Percentiles rank a stretch among this genome's conserved stretches.
These are phyloP conservation scores for Daphne laureola DNA, from an alignment of 441 rosid genomes.

Conservation along the genomic window DNA sequence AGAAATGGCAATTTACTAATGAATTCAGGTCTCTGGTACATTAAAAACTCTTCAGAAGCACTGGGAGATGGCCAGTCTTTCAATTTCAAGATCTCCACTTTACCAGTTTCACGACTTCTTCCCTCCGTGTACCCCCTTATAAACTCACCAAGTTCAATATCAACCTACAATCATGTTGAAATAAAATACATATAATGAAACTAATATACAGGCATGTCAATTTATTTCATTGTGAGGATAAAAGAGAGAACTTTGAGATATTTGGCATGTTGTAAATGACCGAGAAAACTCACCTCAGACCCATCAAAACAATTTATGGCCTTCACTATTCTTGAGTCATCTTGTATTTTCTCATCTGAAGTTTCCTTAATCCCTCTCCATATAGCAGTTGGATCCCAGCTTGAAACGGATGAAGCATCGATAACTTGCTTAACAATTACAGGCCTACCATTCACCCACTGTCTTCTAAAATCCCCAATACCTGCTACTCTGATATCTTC, in stretches of 20 bases:
- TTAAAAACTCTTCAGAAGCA: conserved; percentile 85
- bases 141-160: conserved; percentile 65
- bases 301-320: conserved; percentile 66
- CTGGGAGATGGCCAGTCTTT: conserved; percentile 96
- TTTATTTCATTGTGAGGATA: too few relatives aligned
- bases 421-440: conserved; percentile 58
- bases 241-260: too few relatives aligned
- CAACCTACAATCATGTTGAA: conserved; percentile 47
- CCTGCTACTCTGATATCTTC: conserved; percentile 49
- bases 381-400: conserved; percentile 75
- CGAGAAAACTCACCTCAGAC: conserved; percentile 55
- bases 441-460: conserved; percentile 74
- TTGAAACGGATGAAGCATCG: conserved; percentile 45
- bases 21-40: conserved; percentile 83
- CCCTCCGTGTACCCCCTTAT: conserved; percentile 67
- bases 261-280: conserved; percentile 3
- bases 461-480: conserved; percentile 56
- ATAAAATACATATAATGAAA: conserved; percentile 9
- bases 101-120: conserved; percentile 37
- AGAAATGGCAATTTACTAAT: conserved; percentile 78
- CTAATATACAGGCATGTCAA: not conserved
- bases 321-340: conserved; percentile 54
- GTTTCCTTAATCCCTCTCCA: conserved; percentile 72
- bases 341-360: conserved; percentile 62
- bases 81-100: conserved; percentile 55